Conservation (phyloP, 2,329 filamentous ascomycete genomes). For the Akanthomyces lecanii region DNA sequence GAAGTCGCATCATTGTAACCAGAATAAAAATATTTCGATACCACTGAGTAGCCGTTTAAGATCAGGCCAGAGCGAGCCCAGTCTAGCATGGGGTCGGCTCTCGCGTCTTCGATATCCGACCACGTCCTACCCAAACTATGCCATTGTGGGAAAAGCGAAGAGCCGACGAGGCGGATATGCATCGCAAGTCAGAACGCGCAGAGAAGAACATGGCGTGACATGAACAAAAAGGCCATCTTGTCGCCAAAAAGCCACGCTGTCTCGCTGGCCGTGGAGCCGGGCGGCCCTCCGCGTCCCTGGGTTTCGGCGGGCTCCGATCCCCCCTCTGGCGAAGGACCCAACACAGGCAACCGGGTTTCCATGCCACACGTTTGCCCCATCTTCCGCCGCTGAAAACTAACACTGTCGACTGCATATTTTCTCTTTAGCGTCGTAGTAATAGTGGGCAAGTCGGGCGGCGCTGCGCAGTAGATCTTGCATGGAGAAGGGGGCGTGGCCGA, state of each 20-base stretch:
- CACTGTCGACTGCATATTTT: not conserved
- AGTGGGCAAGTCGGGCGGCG: not conserved
- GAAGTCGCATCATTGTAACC: not conserved
- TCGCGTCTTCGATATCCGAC: not conserved
- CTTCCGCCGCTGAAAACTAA: not conserved
- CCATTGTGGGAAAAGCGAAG: not conserved
- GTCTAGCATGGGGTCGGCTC: not conserved
- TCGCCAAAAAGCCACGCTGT: not conserved
- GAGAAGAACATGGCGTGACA: constrained; percentile 6
- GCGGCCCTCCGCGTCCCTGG: constrained; percentile 22
- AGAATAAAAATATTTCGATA: not conserved
- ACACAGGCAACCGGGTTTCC: not conserved
- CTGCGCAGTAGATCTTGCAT: constrained; percentile 1
- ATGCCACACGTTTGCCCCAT: not conserved
- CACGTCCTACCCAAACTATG: not conserved
- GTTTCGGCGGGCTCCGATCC: constrained; percentile 28
- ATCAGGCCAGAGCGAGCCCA: not conserved
- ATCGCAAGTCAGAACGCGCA: not conserved
- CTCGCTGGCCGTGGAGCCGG: constrained; percentile 16
- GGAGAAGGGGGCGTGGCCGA: not conserved
- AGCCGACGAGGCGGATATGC: not conserved
- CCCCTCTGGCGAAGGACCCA: not conserved
- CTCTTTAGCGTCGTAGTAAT: constrained; percentile 1
- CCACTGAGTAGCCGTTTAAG: not conserved
- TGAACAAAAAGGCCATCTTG: not conserved